Evolutionary conservation across 768 basidiomycete genomes (phyloP).

Genomic region (Podaxis sp.): DNA sequence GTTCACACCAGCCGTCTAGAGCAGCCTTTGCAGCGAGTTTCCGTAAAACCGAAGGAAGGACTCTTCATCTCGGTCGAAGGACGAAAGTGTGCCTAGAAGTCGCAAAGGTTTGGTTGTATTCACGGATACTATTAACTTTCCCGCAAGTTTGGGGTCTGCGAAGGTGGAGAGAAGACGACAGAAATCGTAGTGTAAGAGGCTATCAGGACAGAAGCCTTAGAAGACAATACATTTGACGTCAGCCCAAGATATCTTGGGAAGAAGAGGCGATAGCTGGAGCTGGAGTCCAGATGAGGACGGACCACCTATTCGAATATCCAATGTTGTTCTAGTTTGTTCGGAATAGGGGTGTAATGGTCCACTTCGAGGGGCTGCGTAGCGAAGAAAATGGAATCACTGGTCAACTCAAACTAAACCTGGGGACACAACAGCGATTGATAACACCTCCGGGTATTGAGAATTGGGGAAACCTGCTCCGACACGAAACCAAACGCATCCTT

Average conservation of each 20-base stretch:
- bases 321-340: background rate
- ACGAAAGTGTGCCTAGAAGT: background rate
- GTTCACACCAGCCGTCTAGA: background rate
- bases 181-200: background rate
- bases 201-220: background rate
- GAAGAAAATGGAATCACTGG: background rate
- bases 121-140: background rate
- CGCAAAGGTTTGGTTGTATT: background rate
- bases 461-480: background rate
- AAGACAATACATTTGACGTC: background rate
- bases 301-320: background rate
- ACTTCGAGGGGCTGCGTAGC: background rate
- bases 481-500: background rate
- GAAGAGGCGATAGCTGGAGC: background rate
- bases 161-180: background rate
- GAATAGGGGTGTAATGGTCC: background rate
- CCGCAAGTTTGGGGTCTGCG: background rate
- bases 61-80: background rate
- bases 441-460: background rate
- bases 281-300: background rate
- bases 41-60: background rate
- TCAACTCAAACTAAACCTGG: background rate
- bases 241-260: background rate
- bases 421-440: background rate
- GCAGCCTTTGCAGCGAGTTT: background rate